Evolutionary conservation across 352 stramenopile species (phyloP), one percentile per base, ranked within the genome.

Genomic region (Phytophthora nicotianae): DNA sequence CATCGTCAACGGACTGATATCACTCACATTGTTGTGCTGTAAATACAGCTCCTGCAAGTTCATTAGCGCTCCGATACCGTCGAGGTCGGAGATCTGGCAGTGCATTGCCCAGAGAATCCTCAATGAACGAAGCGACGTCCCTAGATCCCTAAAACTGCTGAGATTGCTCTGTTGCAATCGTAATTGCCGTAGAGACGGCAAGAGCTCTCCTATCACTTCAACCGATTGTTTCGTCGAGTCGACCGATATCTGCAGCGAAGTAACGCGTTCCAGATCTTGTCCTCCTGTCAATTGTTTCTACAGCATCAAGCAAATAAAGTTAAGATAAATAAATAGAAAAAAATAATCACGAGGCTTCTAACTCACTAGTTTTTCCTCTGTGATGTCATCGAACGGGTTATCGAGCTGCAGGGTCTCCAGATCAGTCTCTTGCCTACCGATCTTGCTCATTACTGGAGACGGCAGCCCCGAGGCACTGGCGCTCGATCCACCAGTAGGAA

Each of bases 1-100:
- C 83, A 96, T 90, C 26, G 80, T 85, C 29, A 96, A 64, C 3
- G 88, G 86, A 41, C 76, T 93, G 45, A 97, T 87, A 52, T 95
- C 85, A 33, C 48, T 77, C 46, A 97, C 80, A 21, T 72, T 66
- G 53, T 97, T 97, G 67, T 91, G 68, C 41, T 82, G 74, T 5
- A 95, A 54, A 45, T 91, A 86, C 10, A 97, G 71, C 50, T 96
- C 81, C 33, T 86, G 80, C 26, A 97, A 65, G 13, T 72, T 80
- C n/a, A 76, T 75, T 27, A 97, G 76, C 13, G 86, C 87, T 42
- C 85, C 72, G 52, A 97, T 96, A 43, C 89, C 89, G 42, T 97
- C 88, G 10, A 97, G 74, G 33, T 96, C 88, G 32, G 58, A 73
- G 35, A 97, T 85, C 13, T 72, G 72, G 43, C 87, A 91, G 42